Conservation (phyloP, 495 filamentous ascomycete genomes). For the Bacidia rubella region DNA sequence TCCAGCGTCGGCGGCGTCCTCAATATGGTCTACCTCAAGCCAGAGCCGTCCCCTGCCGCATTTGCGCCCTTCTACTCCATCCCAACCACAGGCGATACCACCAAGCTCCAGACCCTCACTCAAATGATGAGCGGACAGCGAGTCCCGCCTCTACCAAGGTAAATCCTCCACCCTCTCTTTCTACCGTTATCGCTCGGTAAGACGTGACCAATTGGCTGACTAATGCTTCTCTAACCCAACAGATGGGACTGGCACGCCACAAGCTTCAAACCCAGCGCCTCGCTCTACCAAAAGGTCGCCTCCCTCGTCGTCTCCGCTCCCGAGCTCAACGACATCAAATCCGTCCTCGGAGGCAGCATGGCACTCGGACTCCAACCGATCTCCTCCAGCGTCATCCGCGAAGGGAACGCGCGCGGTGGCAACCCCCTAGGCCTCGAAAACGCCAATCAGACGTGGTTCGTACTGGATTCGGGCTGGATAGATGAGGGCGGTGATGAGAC, state of each 20-base stretch:
- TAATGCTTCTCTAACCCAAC: background rate
- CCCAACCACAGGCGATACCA: conserved; percentile 24
- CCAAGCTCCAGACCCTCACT: conserved; percentile 28
- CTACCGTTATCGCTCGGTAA: background rate
- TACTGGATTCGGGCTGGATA: conserved; percentile 28
- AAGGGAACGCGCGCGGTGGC: conserved; percentile 22
- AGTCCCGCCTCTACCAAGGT: conserved; percentile 7
- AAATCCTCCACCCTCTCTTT: background rate
- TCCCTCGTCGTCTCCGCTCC: conserved; percentile 34
- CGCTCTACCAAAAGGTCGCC: conserved; percentile 4
- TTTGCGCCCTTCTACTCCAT: conserved; percentile 31
- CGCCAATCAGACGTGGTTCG: conserved; percentile 21
- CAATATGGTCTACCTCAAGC: conserved; percentile 27
- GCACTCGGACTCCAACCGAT: conserved; percentile 34
- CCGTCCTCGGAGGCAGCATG: background rate
- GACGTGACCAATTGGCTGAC: background rate
- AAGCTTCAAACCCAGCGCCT: conserved; percentile 6
- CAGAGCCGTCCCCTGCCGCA: conserved; percentile 26
- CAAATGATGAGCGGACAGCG: conserved; percentile 30
- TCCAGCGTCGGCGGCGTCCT: conserved; percentile 24
- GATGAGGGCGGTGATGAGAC: conserved; percentile 22
- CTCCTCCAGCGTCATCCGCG: conserved; percentile 27
- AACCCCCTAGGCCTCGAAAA: conserved; percentile 32
- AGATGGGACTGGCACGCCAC: conserved; percentile 10
- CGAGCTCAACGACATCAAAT: conserved; percentile 5